Conservation (phyloP, 2,329 filamentous ascomycete genomes). For the Periconia sp. region DNA sequence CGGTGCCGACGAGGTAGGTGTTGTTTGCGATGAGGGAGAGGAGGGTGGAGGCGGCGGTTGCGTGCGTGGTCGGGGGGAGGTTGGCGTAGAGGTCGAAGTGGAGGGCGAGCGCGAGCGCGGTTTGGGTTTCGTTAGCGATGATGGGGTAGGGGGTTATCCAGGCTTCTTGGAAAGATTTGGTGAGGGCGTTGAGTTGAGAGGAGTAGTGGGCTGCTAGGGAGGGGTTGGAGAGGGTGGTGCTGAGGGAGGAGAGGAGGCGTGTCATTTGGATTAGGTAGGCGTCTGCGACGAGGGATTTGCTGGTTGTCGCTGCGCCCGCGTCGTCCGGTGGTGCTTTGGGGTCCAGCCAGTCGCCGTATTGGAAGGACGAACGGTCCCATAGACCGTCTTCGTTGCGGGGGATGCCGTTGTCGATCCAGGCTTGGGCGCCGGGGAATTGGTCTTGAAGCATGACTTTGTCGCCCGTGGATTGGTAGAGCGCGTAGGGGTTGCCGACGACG, state of each 20-base stretch:
- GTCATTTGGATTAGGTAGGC: conserved; percentile 44
- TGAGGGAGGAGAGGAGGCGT: conserved; percentile 30
- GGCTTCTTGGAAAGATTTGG: conserved; percentile 26
- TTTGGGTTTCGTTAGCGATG: conserved; percentile 22
- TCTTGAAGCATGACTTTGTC: conserved; percentile 38
- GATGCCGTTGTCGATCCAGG: conserved; percentile 41
- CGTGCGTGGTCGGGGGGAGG: background rate
- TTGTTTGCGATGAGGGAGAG: conserved; percentile 14
- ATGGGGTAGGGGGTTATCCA: conserved; percentile 16
- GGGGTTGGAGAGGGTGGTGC: conserved; percentile 19
- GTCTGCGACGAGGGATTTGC: conserved; percentile 42
- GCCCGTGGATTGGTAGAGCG: conserved; percentile 36
- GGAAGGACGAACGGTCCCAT: conserved; percentile 38
- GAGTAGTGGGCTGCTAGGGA: conserved; percentile 22
- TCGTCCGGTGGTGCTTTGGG: conserved; percentile 40
- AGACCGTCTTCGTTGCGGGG: conserved; percentile 34
- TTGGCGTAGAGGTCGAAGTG: conserved; percentile 13
- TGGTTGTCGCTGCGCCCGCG: conserved; percentile 36
- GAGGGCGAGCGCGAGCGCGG: conserved; percentile 21
- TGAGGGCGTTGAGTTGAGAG: conserved; percentile 16
- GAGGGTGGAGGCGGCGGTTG: conserved; percentile 11
- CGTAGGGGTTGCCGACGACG: conserved; percentile 40
- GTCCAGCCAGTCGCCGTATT: conserved; percentile 48
- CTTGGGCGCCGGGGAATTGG: conserved; percentile 41
- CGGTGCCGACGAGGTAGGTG: conserved; percentile 20